Percentiles rank a stretch among this genome's conserved stretches.
phyloP scores from a whole-genome alignment of 805 yeast genomes.

The Vanderwaltozyma polyspora region DNA sequence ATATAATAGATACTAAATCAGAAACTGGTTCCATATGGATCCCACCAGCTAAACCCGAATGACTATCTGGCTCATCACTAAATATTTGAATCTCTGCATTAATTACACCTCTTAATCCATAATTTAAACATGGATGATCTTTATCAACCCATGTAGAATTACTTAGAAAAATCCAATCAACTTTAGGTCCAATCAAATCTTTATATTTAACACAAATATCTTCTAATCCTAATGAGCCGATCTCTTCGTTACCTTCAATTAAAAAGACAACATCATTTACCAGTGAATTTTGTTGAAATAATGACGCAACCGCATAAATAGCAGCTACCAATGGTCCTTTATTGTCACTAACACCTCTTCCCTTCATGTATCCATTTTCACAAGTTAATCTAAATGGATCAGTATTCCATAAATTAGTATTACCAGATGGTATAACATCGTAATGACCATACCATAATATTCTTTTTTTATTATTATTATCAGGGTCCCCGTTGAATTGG shows the following conservation, averaged over 20 bases:
- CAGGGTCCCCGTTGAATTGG: conserved; percentile 41
- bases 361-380: conserved; percentile 74
- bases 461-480: conserved; percentile 27
- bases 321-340: conserved; percentile 90
- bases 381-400: conserved; percentile 72
- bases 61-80: conserved; percentile 77
- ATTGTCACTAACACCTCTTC: conserved; percentile 89
- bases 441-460: conserved; percentile 92
- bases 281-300: conserved; percentile 40
- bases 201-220: conserved; percentile 45
- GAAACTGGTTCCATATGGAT: conserved; percentile 78
- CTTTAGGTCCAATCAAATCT: conserved; percentile 44
- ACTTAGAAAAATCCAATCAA: conserved; percentile 84
- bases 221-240: conserved; percentile 81
- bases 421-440: conserved; percentile 78
- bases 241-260: conserved; percentile 92
- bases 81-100: conserved; percentile 62
- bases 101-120: conserved; percentile 87
- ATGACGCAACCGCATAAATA: conserved; percentile 72
- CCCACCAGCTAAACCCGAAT: conserved; percentile 96
- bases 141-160: conserved; percentile 94
- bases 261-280: conserved; percentile 68
- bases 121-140: conserved; percentile 78
- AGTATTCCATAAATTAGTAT: conserved; percentile 54
- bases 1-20: conserved; percentile 64